Conservation (phyloP, 139 green algal genomes). For the Tetradesmus lagerheimii region DNA sequence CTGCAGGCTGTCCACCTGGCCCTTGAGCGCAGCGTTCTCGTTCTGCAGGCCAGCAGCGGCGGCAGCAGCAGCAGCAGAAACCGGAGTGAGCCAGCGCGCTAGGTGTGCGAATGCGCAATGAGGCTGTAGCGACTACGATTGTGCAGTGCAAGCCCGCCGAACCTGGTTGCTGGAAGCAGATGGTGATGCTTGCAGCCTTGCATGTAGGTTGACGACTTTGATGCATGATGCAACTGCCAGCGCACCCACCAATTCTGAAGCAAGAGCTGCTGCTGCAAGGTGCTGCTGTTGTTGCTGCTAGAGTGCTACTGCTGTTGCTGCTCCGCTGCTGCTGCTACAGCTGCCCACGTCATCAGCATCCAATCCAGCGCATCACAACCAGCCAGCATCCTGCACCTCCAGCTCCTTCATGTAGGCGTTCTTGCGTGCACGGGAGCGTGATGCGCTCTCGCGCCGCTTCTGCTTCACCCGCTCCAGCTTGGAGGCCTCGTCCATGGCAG, state of each 20-base stretch:
- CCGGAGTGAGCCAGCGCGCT: background rate
- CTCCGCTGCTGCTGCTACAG: background rate
- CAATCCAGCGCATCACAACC: too few relatives aligned
- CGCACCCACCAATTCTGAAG: background rate
- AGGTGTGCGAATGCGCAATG: too few relatives aligned
- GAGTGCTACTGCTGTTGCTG: background rate
- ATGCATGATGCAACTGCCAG: background rate
- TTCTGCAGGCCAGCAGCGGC: background rate
- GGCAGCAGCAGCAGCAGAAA: background rate
- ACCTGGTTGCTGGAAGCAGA: too few relatives aligned
- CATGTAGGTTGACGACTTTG: too few relatives aligned
- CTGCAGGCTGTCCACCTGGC: conserved; percentile 29
- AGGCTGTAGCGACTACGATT: too few relatives aligned
- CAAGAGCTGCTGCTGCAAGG: background rate
- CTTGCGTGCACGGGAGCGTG: conserved; percentile 41
- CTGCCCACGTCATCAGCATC: too few relatives aligned
- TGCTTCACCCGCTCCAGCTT: conserved; percentile 42
- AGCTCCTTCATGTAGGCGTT: conserved; percentile 47
- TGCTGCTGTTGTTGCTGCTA: background rate
- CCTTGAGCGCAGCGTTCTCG: conserved; percentile 32
- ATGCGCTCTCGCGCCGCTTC: conserved; percentile 44
- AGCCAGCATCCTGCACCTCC: conserved; percentile 1
- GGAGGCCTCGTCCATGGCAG: conserved; percentile 37
- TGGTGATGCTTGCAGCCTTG: background rate
- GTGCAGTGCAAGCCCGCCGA: too few relatives aligned